These are phyloP conservation scores for Adiantum capillusveneris DNA, from an alignment of 75 land plant species.

Conservation along the genomic window DNA sequence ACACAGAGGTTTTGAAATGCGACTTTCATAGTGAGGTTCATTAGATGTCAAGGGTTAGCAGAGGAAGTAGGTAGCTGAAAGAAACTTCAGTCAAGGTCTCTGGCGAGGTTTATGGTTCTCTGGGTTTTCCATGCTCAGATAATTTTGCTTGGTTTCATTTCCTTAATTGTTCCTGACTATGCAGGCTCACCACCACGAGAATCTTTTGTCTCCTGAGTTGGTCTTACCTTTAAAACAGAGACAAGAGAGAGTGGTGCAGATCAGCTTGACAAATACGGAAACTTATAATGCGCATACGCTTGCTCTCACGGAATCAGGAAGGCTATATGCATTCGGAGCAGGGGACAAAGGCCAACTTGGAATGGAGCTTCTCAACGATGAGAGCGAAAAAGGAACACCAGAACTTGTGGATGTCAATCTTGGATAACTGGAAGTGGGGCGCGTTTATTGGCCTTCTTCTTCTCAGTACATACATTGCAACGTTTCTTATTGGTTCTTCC, in stretches of 20 bases:
- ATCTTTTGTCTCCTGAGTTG: constrained; percentile 55
- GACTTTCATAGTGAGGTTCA: no score
- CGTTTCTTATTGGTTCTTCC: no score
- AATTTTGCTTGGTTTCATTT: background rate
- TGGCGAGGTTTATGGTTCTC: no score
- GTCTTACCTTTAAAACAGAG: constrained; percentile 58
- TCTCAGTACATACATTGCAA: no score
- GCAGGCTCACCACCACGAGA: constrained; percentile 53
- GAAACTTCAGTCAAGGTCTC: no score
- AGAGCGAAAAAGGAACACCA: constrained; percentile 60
- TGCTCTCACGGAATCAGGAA: constrained; percentile 72
- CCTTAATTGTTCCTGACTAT: background rate
- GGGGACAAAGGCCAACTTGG: constrained; percentile 94
- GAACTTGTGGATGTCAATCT: constrained; percentile 72
- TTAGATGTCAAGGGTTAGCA: no score
- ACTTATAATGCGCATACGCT: constrained; percentile 90
- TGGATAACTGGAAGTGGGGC: constrained; percentile 15
- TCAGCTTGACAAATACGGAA: constrained; percentile 77
- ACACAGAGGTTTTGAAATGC: no score
- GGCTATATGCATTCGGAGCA: constrained; percentile 79
- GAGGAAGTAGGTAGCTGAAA: no score
- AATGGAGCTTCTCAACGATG: constrained; percentile 46
- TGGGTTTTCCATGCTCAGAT: no score
- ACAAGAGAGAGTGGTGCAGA: constrained; percentile 63
- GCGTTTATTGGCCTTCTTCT: background rate